These are phyloP conservation scores for Somion occarium DNA, from an alignment of 1,284 basidiomycete genomes.

Conservation along the genomic window DNA sequence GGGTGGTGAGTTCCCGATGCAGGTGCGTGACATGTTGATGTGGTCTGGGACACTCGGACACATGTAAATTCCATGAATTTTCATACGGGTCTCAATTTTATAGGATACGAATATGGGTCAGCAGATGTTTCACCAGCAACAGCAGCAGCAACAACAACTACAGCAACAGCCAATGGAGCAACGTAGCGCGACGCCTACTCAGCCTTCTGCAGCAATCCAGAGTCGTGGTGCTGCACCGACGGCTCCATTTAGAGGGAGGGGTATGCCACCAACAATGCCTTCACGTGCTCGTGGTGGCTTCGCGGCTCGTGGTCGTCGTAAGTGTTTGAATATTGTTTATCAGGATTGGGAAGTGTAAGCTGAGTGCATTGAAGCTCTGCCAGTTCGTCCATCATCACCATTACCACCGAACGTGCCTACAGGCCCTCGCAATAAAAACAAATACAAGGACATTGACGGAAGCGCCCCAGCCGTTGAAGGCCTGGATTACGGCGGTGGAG, in stretches of 20 bases:
- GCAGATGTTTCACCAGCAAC: constrained; percentile 58
- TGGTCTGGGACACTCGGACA: neutral
- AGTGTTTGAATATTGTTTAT: constrained; percentile 17
- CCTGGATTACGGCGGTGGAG: constrained; percentile 73
- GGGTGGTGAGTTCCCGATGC: constrained; percentile 35
- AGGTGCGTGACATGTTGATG: constrained; percentile 39
- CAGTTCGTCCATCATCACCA: constrained; percentile 71
- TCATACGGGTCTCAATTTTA: constrained; percentile 15
- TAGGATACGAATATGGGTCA: constrained; percentile 27
- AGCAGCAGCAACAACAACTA: neutral
- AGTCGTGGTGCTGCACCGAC: constrained; percentile 41
- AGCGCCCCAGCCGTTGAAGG: constrained; percentile 78
- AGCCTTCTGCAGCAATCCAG: constrained; percentile 20
- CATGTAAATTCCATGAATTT: neutral
- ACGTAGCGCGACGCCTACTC: constrained; percentile 32
- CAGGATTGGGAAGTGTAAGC: neutral
- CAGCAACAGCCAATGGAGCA: constrained; percentile 39
- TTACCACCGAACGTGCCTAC: constrained; percentile 80
- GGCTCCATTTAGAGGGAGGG: constrained; percentile 53
- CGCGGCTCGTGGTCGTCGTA: constrained; percentile 34
- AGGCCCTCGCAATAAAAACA: constrained; percentile 79
- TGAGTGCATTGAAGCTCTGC: constrained; percentile 19
- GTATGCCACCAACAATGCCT: constrained; percentile 30
- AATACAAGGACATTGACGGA: constrained; percentile 81
- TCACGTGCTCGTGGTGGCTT: constrained; percentile 30